These are phyloP conservation scores for Limnanthes douglasii DNA, from an alignment of 345 rosid genomes.

Conservation along the genomic window DNA sequence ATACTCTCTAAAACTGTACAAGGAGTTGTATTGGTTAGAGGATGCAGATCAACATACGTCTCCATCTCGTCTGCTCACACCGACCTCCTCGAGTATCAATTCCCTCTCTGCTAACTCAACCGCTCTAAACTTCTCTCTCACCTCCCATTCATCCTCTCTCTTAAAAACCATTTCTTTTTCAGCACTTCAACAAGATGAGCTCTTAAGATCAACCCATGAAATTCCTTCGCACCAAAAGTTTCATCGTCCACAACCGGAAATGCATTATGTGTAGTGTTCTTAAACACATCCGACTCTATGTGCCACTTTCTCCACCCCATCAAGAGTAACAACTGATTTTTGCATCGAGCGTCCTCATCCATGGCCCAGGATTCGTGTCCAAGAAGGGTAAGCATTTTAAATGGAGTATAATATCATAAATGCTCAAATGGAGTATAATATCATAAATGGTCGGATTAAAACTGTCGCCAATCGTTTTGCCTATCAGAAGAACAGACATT, in stretches of 20 bases:
- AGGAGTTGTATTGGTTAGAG: conserved; percentile 52
- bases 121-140: conserved; percentile 35
- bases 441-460: conserved; percentile 47
- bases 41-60: conserved; percentile 52
- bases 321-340: conserved; percentile 35
- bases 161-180: conserved; percentile 48
- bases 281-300: conserved; percentile 36
- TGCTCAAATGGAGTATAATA: too few relatives aligned
- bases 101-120: conserved; percentile 46
- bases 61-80: conserved; percentile 41
- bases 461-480: conserved; percentile 53
- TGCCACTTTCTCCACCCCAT: conserved; percentile 44
- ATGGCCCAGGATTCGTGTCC: conserved; percentile 58
- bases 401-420: conserved; percentile 47
- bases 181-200: conserved; percentile 36
- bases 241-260: conserved; percentile 35
- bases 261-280: conserved; percentile 36
- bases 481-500: conserved; percentile 51
- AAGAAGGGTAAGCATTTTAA: conserved; percentile 57
- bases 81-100: conserved; percentile 32
- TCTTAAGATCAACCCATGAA: conserved; percentile 48
- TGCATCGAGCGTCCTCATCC: conserved; percentile 58
- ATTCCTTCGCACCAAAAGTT: conserved; percentile 15
- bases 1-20: conserved; percentile 47
- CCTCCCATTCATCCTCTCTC: conserved; percentile 53